Evolutionary conservation across 306 rosid species (phyloP), one percentile per base, ranked within the genome.

Genomic region (Trifolium pratense): DNA sequence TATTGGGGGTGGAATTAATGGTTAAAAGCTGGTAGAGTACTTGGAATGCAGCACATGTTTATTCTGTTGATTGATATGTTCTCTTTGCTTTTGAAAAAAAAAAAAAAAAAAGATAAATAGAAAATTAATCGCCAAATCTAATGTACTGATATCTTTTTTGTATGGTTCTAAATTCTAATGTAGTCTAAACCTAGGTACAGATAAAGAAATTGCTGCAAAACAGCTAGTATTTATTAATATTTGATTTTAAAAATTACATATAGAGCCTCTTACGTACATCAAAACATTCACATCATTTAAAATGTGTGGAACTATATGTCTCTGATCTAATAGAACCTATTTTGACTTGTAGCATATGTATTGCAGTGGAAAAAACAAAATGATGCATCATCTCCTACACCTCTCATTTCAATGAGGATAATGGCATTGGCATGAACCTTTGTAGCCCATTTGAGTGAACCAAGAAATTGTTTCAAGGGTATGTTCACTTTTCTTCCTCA

Each of bases 301-400:
- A 78, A 73, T 77, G 85, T 80, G 82, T 81, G 81, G 88, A 81
- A 81, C 70, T 59, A 59, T 59, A 59, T 29, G 65, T 59, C 40
- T 87, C 88, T 78, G 49, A 75, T 55, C 88, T 85, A 85, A 59
- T 69, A 64, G 70, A 56, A 59, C 78, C 90, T 81, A 84, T 40
- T 61, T 86, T 78, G 74, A 71, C 80, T 81, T 80, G 25, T 83
- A 70, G 75, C 78, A 76, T 75, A 75, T 62, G 73, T 83, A 55
- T 80, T 39, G 76, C 57, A 70, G 70, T 45, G 11, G 74, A 83
- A 71, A 72, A 63, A 71, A 73, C 48, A 69, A 74, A 80, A 80
- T 9, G 68, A 76, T 40, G 75, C 52, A 48, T 57, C 52, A 48
- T 57, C 52, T 68, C 75, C 69, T 65, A 40, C 69, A 63, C 61